phyloP scores from a whole-genome alignment of 106 monocot species.

The Dioscorea dumetorum region DNA sequence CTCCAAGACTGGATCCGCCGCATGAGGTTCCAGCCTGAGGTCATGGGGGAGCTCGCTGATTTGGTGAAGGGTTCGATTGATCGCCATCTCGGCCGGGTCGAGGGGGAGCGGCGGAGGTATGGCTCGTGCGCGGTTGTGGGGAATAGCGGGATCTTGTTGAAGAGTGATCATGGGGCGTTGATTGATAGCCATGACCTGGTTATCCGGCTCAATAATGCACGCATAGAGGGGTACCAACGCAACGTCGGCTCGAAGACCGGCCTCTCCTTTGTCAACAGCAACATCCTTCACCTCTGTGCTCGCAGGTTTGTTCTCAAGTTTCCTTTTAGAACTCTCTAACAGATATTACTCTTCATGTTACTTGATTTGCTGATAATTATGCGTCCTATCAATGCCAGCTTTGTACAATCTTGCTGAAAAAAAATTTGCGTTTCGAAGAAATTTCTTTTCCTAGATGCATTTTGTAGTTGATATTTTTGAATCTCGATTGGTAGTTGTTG shows the following conservation, averaged over 20 bases:
- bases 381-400: too few relatives aligned
- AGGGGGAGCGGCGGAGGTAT: slow-evolving; percentile 19
- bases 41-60: slow-evolving; percentile 48
- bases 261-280: slow-evolving; percentile 72
- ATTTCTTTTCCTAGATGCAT: too few relatives aligned
- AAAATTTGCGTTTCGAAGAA: too few relatives aligned
- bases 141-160: slow-evolving; percentile 78
- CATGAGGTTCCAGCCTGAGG: slow-evolving; percentile 33
- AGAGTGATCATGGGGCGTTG: slow-evolving; percentile 28
- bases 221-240: slow-evolving; percentile 33
- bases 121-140: slow-evolving; percentile 78
- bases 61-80: slow-evolving; percentile 52
- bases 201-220: slow-evolving; percentile 75
- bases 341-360: neutral
- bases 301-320: neutral
- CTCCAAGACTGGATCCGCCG: slow-evolving; percentile 35
- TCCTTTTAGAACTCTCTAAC: neutral
- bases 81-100: slow-evolving; percentile 15
- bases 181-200: slow-evolving; percentile 71
- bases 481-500: too few relatives aligned
- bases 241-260: slow-evolving; percentile 59
- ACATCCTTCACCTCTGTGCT: slow-evolving; percentile 71
- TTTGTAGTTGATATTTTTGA: too few relatives aligned
- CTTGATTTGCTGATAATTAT: too few relatives aligned
- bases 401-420: too few relatives aligned